Evolutionary conservation across 805 yeast species (phyloP), one percentile per base, ranked within the genome.

Genomic region (Osmozyma mogii): DNA sequence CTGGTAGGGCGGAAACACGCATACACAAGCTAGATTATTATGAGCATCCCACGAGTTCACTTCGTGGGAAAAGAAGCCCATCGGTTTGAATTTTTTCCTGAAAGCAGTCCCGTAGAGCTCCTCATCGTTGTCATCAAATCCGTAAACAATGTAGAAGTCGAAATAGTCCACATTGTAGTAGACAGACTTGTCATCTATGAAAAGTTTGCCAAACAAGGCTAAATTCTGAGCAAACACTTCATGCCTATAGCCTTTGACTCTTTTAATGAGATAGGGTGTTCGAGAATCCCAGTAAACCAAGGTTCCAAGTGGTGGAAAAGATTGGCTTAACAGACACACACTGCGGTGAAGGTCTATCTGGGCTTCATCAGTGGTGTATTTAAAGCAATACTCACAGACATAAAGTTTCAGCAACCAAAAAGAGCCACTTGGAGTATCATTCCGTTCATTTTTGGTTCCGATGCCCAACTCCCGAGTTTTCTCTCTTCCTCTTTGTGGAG

Each of bases 61-160:
- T 47, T 92, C 98, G 43, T 84, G 83, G 9, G 96, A 87, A 47
- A 85, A 92, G 49, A 85, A 92, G 1, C 96, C 98, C 79, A 88
- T 41, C 22, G 49, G 48, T 25, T 28, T 18, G 24, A 25, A 25
- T 13, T 12, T 3, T 26, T 78, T 2, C 30, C 58, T 50, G 30
- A 36, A 54, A 13, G 24, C 16, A 16, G 15, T 25, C 16, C 21
- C 28, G 15, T 38, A 32, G 14, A 34, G 9, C 13, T 21, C 45
- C 2, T 50, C 47, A 15, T 62, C 60, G 2, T 52, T 53, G 4
- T 20, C 4, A 11, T 29, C 32, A 4, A 9, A 15, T 15, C 82
- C 79, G 49, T 79, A 84, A 3, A 78, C 61, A 16, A 85, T 67
- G 51, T 77, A 92, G 52, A 85, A 84, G 37, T 83, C 88, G 54